phyloP scores from a whole-genome alignment of 2,329 filamentous ascomycete species.

The Ophiosphaerella korrae region DNA sequence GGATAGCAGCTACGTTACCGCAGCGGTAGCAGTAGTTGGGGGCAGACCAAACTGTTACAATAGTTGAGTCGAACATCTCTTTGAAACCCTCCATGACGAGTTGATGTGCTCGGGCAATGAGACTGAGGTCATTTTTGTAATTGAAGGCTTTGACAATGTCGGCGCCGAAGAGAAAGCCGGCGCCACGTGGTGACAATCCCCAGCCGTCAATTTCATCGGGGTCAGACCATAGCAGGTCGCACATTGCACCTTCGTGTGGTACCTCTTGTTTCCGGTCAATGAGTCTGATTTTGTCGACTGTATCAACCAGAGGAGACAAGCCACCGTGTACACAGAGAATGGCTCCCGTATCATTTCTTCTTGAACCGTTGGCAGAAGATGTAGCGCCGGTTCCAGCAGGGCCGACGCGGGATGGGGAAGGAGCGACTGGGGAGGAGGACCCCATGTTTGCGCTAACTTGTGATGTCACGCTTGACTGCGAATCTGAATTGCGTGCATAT shows the following conservation, averaged over 20 bases:
- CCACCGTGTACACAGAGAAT: constrained; percentile 96
- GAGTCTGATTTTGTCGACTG: constrained; percentile 91
- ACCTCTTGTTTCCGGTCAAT: constrained; percentile 96
- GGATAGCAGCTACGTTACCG: constrained; percentile 6
- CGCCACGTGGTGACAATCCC: constrained; percentile 91
- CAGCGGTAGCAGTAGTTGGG: constrained; percentile 11
- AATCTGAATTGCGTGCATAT: constrained; percentile 60
- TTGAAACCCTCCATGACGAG: constrained; percentile 99
- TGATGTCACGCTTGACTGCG: constrained; percentile 43
- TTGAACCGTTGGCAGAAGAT: constrained; percentile 63
- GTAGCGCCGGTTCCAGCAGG: constrained; percentile 81
- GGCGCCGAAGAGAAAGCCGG: constrained; percentile 92
- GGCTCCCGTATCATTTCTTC: constrained; percentile 63
- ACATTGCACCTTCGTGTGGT: constrained; percentile 98
- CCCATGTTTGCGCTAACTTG: constrained; percentile 38
- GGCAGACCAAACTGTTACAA: constrained; percentile 82
- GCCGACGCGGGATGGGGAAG: constrained; percentile 62
- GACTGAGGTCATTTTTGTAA: constrained; percentile 85
- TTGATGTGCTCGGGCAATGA: constrained; percentile 94
- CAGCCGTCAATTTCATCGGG: constrained; percentile 98
- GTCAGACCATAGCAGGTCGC: constrained; percentile 96
- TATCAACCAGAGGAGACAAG: constrained; percentile 87
- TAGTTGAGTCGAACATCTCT: constrained; percentile 89
- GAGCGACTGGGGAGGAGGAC: constrained; percentile 45
- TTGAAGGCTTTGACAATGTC: constrained; percentile 97